phyloP scores from a whole-genome alignment of 2,329 filamentous ascomycete genomes.

The Alternaria solani region DNA sequence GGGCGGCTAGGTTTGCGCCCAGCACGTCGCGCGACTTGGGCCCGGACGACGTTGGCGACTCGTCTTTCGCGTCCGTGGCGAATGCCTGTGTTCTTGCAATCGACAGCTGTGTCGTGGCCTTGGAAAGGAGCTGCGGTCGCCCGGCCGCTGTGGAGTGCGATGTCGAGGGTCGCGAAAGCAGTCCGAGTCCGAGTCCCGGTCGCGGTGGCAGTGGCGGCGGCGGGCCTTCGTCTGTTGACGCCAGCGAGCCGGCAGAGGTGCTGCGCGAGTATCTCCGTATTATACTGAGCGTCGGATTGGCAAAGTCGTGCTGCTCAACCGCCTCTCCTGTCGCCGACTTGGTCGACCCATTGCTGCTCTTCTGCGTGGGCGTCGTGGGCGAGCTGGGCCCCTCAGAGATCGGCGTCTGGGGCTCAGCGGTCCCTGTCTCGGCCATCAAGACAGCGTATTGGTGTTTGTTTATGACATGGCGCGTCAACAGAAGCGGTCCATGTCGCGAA shows the following conservation, averaged over 20 bases:
- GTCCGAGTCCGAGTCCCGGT: conserved; percentile 49
- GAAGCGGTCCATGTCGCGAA: conserved; percentile 6
- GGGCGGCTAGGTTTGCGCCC: conserved; percentile 51
- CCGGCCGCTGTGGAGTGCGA: conserved; percentile 53
- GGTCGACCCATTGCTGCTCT: conserved; percentile 40
- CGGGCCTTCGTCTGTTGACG: conserved; percentile 57
- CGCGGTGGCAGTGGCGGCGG: conserved; percentile 64
- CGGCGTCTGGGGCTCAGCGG: conserved; percentile 33
- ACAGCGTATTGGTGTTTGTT: conserved; percentile 8
- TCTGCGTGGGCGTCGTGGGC: conserved; percentile 49
- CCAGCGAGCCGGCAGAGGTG: conserved; percentile 35
- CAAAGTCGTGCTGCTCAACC: conserved; percentile 42
- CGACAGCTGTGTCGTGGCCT: conserved; percentile 85
- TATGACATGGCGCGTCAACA: conserved; percentile 14
- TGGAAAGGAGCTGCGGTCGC: conserved; percentile 60
- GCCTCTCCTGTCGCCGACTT: conserved; percentile 25
- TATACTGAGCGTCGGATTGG: conserved; percentile 45
- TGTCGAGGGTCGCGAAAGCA: conserved; percentile 49
- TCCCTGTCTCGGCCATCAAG: conserved; percentile 42
- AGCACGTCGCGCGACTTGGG: conserved; percentile 52
- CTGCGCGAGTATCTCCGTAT: conserved; percentile 39
- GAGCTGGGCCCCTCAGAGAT: conserved; percentile 24
- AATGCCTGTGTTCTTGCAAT: conserved; percentile 79
- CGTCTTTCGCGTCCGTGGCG: conserved; percentile 60
- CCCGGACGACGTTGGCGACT: conserved; percentile 36